phyloP scores from a whole-genome alignment of 306 rosid species.

The Castanea sativa region DNA sequence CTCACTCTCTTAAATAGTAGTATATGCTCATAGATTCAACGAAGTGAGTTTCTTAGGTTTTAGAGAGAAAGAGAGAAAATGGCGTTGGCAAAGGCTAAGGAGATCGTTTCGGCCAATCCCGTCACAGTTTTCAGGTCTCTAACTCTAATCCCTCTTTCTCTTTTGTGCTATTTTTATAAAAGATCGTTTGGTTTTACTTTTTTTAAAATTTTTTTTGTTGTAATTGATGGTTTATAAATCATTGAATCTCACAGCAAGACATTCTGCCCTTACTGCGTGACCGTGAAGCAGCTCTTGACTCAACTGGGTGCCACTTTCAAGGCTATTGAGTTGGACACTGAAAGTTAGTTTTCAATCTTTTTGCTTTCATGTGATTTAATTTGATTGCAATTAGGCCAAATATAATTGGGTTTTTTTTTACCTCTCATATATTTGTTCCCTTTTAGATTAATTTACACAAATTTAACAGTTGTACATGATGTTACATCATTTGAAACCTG shows the following conservation, averaged over 20 bases:
- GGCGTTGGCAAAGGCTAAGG: conserved; percentile 84
- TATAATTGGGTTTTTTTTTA: background rate
- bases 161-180: background rate
- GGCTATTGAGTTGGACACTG: conserved; percentile 58
- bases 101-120: conserved; percentile 62
- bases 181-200: background rate
- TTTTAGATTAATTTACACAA: too few relatives aligned
- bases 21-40: too few relatives aligned
- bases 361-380: background rate
- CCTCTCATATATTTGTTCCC: too few relatives aligned
- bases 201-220: background rate
- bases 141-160: background rate
- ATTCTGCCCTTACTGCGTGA: conserved; percentile 59
- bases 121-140: conserved; percentile 77
- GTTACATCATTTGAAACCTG: too few relatives aligned
- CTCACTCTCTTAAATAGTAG: too few relatives aligned
- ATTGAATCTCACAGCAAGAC: conserved; percentile 46
- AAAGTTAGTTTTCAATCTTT: conserved; percentile 36
- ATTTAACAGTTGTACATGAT: too few relatives aligned
- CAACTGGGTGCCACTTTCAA: conserved; percentile 45
- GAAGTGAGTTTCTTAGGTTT: background rate
- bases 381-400: background rate
- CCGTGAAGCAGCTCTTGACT: conserved; percentile 55
- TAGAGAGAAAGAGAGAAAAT: conserved; percentile 22
- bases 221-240: background rate